Evolutionary conservation across 768 basidiomycete genomes (phyloP), one percentile per base, ranked within the genome.

Genomic region (Boletus vinaceobasis): DNA sequence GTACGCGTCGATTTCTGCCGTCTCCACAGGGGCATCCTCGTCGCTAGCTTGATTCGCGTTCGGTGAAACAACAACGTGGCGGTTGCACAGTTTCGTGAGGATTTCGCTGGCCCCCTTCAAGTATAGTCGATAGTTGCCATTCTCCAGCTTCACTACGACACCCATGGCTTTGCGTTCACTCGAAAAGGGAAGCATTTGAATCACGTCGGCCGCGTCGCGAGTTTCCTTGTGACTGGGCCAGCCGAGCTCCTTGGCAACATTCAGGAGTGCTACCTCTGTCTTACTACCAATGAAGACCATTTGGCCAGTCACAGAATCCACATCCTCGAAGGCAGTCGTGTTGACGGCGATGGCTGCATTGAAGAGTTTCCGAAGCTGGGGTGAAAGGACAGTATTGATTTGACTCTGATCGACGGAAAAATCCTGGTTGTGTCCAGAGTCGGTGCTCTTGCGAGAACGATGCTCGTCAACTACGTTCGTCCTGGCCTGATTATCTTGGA

Each of bases 51-150:
- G 61, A 13, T 50, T 43, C n/a, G 50, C 48, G 1, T 65, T 68
- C 26, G 61, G 57, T 1, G 66, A 60, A 40, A 94, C 88, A 27
- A 88, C 82, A 50, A 98, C 84, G 67, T 96, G 89, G 10, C 71
- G 71, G 6, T 66, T 79, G 66, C 90, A 94, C 54, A 80, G 76
- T 76, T 86, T 90, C 40, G 88, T 86, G 40, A 98, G 77, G 57
- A 98, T 91, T 71, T 99, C 97, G 61, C 87, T 89, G 4, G 97
- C 96, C 23, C 96, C 97, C 74, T 98, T 99, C 67, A 94, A 69
- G 69, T 89, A 89, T 3, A 93, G 72, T 40, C 96, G 83, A 62
- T 78, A 85, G 13, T 66, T 66, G 10, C 82, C 83, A 42, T 79
- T 66, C 21, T 53, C 56, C 21, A 83, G 69, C 67, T 75, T 76